A percentile compares a stretch with the other conserved stretches of the same genome.
Conservation (phyloP, 1,139 yeast species). For the Debaryomycetaceae sp. region DNA sequence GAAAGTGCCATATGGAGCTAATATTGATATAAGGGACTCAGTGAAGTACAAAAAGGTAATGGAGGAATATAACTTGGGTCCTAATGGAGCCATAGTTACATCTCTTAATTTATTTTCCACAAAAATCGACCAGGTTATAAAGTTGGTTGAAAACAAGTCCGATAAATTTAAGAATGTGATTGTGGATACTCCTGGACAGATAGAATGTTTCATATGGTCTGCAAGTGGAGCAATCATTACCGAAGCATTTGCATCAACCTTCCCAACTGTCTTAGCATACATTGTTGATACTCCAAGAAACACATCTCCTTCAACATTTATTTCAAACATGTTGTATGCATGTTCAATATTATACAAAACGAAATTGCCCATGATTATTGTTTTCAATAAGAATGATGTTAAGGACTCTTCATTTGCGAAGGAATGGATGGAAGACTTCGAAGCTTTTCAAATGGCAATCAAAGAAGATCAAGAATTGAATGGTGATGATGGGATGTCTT, state of each 20-base stretch:
- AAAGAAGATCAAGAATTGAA: constrained; percentile 58
- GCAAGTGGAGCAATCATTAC: constrained; percentile 97
- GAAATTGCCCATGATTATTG: constrained; percentile 93
- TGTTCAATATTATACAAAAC: constrained; percentile 96
- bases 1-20: constrained; percentile 88
- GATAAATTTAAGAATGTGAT: constrained; percentile 68
- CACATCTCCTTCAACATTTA: constrained; percentile 91
- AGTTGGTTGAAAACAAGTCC: constrained; percentile 77
- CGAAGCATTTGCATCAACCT: constrained; percentile 92
- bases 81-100: constrained; percentile 98
- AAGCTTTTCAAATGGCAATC: constrained; percentile 79
- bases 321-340: constrained; percentile 97
- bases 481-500: constrained; percentile 68
- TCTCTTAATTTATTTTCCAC: constrained; percentile 89
- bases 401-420: constrained; percentile 81
- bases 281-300: constrained; percentile 96
- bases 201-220: constrained; percentile 95
- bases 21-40: constrained; percentile 94
- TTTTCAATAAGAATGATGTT: constrained; percentile 93
- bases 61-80: constrained; percentile 91
- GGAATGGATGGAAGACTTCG: constrained; percentile 98
- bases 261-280: constrained; percentile 94
- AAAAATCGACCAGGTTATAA: constrained; percentile 92
- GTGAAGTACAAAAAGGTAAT: constrained; percentile 94
- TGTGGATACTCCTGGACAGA: constrained; percentile 97